Evolutionary conservation across 163 green algal species (phyloP).

Genomic region (Prototheca wickerhamii): DNA sequence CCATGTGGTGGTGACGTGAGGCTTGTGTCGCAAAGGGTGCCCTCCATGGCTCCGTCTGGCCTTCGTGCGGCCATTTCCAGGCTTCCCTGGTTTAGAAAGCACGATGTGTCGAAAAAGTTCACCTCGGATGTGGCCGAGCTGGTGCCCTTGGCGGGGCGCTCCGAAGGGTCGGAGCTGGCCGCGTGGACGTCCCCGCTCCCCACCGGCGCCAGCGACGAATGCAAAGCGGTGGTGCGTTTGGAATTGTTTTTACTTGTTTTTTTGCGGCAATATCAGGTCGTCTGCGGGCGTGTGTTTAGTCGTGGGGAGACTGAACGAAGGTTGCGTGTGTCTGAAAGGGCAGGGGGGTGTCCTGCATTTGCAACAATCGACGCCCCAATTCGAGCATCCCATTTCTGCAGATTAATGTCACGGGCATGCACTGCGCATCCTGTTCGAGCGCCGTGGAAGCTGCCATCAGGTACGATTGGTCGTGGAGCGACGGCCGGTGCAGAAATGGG

Average conservation of each 20-base stretch:
- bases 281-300: no score
- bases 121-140: conserved; percentile 4
- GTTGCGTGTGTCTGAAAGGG: no score
- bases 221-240: no score
- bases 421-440: conserved; percentile 61
- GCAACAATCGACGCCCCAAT: no score
- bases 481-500: conserved; percentile 13
- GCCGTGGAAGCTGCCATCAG: conserved; percentile 53
- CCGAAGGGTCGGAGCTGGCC: no score
- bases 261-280: no score
- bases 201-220: no score
- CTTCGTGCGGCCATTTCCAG: not conserved
- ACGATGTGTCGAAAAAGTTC: conserved; percentile 8
- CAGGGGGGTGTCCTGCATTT: no score
- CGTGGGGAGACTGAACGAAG: no score
- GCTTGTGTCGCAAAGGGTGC: not conserved
- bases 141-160: not conserved
- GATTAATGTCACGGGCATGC: conserved; percentile 76
- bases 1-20: not conserved
- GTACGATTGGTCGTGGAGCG: conserved; percentile 32
- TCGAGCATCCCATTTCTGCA: conserved; percentile 15
- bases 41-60: not conserved
- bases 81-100: not conserved
- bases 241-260: no score
- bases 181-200: no score